Conservation (phyloP, 805 yeast species). For the Starmera quercuum region DNA sequence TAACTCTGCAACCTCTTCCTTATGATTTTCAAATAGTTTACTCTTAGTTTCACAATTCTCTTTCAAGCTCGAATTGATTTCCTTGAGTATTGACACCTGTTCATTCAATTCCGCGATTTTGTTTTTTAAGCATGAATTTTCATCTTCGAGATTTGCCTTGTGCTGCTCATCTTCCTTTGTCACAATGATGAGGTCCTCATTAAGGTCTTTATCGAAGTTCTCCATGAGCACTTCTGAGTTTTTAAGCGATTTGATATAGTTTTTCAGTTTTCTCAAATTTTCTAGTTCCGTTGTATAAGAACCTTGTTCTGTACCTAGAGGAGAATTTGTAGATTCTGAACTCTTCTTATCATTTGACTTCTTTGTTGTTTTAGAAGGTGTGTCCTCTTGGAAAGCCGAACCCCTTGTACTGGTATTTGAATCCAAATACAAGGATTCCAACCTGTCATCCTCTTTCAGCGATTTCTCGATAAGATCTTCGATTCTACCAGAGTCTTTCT, state of each 20-base stretch:
- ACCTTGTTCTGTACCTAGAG: neutral
- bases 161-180: neutral
- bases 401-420: no score
- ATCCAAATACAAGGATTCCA: no score
- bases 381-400: neutral
- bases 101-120: neutral
- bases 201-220: neutral
- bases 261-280: constrained; percentile 14
- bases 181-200: neutral
- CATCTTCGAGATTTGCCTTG: neutral
- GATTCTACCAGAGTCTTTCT: neutral
- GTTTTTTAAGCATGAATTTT: neutral
- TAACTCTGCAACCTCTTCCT: constrained; percentile 4
- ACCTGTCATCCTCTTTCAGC: neutral
- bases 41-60: constrained; percentile 1
- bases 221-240: constrained; percentile 7
- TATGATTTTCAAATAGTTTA: neutral
- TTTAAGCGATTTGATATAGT: constrained; percentile 5
- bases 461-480: neutral
- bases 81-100: constrained; percentile 2
- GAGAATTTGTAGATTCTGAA: neutral
- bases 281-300: constrained; percentile 6
- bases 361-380: neutral
- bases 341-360: neutral
- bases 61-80: constrained; percentile 7